Evolutionary conservation across 306 rosid genomes (phyloP).

Genomic region (Senna siamea): DNA sequence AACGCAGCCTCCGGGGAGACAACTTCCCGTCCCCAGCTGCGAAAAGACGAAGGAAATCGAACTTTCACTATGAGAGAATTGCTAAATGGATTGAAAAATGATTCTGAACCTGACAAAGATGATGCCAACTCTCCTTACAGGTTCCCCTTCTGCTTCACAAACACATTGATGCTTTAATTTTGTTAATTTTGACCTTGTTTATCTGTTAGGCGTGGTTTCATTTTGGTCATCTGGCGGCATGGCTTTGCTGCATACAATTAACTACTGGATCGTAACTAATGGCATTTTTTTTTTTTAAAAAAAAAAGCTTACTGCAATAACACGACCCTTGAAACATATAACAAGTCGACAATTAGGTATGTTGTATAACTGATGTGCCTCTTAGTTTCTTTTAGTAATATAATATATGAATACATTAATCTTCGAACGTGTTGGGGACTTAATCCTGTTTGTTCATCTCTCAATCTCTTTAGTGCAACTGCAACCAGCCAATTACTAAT

Average conservation of each 20-base stretch:
- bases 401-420: background rate
- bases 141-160: constrained; percentile 33
- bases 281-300: too few species aligned
- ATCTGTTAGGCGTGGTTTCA: background rate
- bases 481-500: background rate
- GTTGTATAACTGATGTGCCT: background rate
- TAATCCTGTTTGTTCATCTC: background rate
- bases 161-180: background rate
- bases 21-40: constrained; percentile 53
- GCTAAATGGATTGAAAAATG: constrained; percentile 77
- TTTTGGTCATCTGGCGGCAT: background rate
- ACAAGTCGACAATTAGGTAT: background rate
- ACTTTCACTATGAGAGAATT: constrained; percentile 97
- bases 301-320: too few species aligned
- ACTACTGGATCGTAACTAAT: background rate
- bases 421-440: background rate
- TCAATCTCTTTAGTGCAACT: background rate
- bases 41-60: constrained; percentile 85
- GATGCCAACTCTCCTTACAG: constrained; percentile 68
- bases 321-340: background rate
- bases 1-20: constrained; percentile 21
- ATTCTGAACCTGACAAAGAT: constrained; percentile 57
- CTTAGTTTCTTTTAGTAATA: background rate
- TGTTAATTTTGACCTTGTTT: background rate
- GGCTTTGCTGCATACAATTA: background rate